phyloP scores from a whole-genome alignment of 345 rosid genomes.

The Draba incana region DNA sequence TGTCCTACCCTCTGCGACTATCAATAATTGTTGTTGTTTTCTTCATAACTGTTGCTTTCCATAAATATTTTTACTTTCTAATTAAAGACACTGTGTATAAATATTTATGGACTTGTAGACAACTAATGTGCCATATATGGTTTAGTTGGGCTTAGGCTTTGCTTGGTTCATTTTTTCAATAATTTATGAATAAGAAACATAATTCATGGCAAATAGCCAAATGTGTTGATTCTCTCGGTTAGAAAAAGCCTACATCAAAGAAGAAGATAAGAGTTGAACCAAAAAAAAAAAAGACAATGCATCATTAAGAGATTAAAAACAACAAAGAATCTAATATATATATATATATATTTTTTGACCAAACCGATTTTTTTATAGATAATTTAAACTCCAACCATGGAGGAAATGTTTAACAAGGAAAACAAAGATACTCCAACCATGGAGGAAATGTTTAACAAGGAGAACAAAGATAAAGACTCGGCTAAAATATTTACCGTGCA shows the following conservation, averaged over 20 bases:
- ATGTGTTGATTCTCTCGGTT: background rate
- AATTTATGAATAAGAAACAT: background rate
- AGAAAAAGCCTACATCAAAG: background rate
- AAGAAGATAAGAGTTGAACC: background rate
- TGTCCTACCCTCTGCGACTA: conserved; percentile 30
- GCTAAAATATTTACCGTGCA: no score
- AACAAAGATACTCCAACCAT: no score
- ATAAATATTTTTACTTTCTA: conserved; percentile 8
- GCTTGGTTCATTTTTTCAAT: background rate
- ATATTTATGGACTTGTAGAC: background rate
- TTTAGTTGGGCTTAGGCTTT: conserved; percentile 5
- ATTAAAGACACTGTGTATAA: conserved; percentile 17
- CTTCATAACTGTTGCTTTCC: conserved; percentile 31
- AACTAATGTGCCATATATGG: background rate
- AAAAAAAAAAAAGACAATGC: background rate
- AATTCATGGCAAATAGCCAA: background rate
- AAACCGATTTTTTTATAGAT: no score
- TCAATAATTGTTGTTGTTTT: conserved; percentile 38
- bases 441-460: no score
- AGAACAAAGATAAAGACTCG: no score
- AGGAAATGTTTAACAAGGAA: no score
- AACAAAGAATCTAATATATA: background rate
- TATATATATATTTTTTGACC: no score
- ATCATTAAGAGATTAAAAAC: conserved; percentile 8
- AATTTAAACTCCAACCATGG: no score